Conservation (phyloP, 441 rosid species). For the Brassica balearica region DNA sequence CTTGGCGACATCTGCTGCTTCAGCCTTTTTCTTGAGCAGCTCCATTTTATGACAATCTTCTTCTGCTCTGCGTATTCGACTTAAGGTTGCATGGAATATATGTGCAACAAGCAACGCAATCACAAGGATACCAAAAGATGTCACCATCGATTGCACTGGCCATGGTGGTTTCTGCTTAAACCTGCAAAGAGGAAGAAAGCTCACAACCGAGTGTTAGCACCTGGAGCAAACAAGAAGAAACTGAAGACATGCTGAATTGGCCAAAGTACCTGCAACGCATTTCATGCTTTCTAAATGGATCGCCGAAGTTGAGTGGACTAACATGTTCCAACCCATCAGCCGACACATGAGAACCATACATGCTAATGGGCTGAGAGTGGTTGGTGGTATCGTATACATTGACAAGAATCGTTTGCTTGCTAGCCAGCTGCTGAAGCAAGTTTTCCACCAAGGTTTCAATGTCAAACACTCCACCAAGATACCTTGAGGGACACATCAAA, state of each 20-base stretch:
- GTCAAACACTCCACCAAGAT: conserved; percentile 89
- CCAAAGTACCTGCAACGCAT: conserved; percentile 86
- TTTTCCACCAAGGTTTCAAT: conserved; percentile 89
- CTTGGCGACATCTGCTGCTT: conserved; percentile 93
- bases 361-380: conserved; percentile 76
- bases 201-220: conserved; percentile 29
- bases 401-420: conserved; percentile 91
- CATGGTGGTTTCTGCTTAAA: conserved; percentile 85
- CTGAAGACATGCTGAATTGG: conserved; percentile 18
- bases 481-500: conserved; percentile 52
- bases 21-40: conserved; percentile 80
- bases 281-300: conserved; percentile 91
- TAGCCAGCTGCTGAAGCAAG: conserved; percentile 91
- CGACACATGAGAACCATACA: conserved; percentile 76
- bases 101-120: conserved; percentile 79
- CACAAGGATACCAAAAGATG: conserved; percentile 72
- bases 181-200: conserved; percentile 49
- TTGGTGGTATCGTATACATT: conserved; percentile 84
- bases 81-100: conserved; percentile 78
- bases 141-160: conserved; percentile 68
- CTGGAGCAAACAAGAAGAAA: conserved; percentile 21
- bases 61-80: conserved; percentile 82
- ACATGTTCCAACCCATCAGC: conserved; percentile 63
- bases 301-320: conserved; percentile 83
- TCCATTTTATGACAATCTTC: conserved; percentile 78